Percentiles rank a stretch among this genome's conserved stretches.
Conservation (phyloP, 805 yeast genomes). For the Sugiyamaella mastotermitis region DNA sequence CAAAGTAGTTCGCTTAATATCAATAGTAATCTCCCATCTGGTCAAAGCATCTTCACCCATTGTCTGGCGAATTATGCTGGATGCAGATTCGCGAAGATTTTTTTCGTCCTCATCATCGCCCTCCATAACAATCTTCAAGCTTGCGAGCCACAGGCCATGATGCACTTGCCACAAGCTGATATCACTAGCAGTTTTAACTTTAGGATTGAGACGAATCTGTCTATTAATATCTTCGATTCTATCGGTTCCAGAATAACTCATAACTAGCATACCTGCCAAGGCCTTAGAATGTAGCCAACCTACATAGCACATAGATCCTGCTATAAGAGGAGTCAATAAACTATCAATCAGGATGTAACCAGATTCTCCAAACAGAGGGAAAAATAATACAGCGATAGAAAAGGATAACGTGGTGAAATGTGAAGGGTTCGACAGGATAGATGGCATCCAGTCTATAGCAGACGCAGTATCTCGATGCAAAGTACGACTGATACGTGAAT, state of each 20-base stretch:
- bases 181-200: conserved; percentile 28
- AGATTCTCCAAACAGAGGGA: conserved; percentile 26
- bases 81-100: conserved; percentile 28
- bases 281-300: conserved; percentile 37
- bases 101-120: conserved; percentile 31
- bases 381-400: conserved; percentile 25
- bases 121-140: conserved; percentile 28
- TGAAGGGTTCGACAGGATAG: conserved; percentile 25
- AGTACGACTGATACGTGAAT: conserved; percentile 27
- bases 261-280: conserved; percentile 38
- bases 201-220: conserved; percentile 22
- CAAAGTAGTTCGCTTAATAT: conserved; percentile 23
- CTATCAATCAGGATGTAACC: conserved; percentile 28
- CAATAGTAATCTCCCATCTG: conserved; percentile 34
- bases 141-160: conserved; percentile 37
- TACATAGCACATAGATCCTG: conserved; percentile 34
- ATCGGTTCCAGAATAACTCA: conserved; percentile 37
- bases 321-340: conserved; percentile 33
- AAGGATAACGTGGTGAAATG: conserved; percentile 29
- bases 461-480: conserved; percentile 15
- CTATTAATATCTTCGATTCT: conserved; percentile 24
- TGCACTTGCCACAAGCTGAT: conserved; percentile 40
- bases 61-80: conserved; percentile 20
- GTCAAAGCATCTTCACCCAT: conserved; percentile 20
- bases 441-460: conserved; percentile 14